Evolutionary conservation across 495 filamentous ascomycete genomes (phyloP).

Genomic region (Hypoxylon trugodes): DNA sequence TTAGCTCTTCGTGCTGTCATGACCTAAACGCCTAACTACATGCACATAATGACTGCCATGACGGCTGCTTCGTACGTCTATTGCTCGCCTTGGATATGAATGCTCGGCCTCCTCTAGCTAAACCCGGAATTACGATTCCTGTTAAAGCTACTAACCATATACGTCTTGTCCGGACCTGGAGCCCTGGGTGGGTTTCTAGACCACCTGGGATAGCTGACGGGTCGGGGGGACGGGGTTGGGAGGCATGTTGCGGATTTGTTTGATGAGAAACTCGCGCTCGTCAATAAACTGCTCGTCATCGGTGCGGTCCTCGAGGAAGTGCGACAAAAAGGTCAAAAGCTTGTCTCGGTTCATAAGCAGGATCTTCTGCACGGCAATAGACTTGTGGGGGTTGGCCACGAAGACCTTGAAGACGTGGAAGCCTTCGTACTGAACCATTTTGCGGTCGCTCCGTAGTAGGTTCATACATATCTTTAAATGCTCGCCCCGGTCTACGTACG

Average conservation of each 20-base stretch:
- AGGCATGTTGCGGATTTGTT: constrained; percentile 86
- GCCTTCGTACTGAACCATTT: constrained; percentile 99
- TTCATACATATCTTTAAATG: constrained; percentile 99
- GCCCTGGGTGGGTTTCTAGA: constrained; percentile 16
- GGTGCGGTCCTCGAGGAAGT: constrained; percentile 92
- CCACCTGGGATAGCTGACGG: constrained; percentile 32
- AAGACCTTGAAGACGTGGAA: constrained; percentile 99
- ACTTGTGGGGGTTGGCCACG: constrained; percentile 96
- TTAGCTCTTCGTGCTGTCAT: constrained; percentile 24
- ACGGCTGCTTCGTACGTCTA: constrained; percentile 37
- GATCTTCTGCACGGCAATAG: constrained; percentile 90
- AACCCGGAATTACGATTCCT: neutral
- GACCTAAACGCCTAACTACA: constrained; percentile 47
- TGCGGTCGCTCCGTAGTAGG: constrained; percentile 88
- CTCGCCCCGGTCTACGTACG: constrained; percentile 92
- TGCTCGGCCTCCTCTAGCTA: neutral
- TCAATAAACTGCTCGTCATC: constrained; percentile 99
- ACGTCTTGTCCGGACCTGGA: neutral
- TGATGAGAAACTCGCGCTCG: constrained; percentile 94
- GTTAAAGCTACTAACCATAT: neutral
- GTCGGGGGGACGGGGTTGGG: constrained; percentile 67
- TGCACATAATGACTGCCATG: constrained; percentile 44
- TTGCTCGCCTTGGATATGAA: constrained; percentile 11
- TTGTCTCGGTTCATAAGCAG: constrained; percentile 94
- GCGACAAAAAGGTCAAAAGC: constrained; percentile 84